Conservation (phyloP, 495 filamentous ascomycete species). For the Hypoxylon cercidicola region DNA sequence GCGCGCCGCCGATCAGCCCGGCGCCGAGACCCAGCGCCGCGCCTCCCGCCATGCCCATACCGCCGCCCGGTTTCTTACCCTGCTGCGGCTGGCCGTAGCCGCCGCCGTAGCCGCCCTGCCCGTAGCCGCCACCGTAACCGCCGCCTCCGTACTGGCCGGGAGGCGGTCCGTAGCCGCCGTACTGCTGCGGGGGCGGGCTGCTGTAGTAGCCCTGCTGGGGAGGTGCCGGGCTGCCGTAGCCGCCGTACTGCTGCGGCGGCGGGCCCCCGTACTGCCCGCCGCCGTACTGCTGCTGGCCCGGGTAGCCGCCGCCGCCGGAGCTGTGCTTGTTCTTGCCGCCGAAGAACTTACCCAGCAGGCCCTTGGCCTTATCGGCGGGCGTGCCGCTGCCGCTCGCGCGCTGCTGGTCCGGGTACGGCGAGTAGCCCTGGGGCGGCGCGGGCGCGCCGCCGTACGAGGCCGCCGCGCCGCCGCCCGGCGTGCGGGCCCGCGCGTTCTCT, state of each 20-base stretch:
- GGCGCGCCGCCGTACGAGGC: constrained; percentile 58
- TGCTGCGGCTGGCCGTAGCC: constrained; percentile 36
- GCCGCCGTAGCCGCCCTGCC: constrained; percentile 47
- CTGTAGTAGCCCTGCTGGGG: constrained; percentile 58
- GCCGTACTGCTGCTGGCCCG: constrained; percentile 12
- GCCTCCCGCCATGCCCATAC: constrained; percentile 73
- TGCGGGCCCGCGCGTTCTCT: constrained; percentile 71
- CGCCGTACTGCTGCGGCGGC: constrained; percentile 38
- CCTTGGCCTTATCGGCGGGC: constrained; percentile 53
- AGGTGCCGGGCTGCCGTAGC: constrained; percentile 33
- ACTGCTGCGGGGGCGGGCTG: constrained; percentile 45
- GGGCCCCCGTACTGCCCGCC: constrained; percentile 1
- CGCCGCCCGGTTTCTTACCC: constrained; percentile 59
- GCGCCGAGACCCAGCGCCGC: constrained; percentile 82
- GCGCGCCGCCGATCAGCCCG: constrained; percentile 75
- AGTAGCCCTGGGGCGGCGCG: constrained; percentile 27
- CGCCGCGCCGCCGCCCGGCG: constrained; percentile 54
- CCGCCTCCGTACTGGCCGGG: constrained; percentile 52
- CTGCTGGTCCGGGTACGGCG: constrained; percentile 48
- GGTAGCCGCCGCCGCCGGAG: constrained; percentile 32
- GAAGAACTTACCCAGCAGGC: constrained; percentile 66
- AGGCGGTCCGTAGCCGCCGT: constrained; percentile 49
- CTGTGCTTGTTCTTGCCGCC: constrained; percentile 51
- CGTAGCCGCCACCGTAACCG: constrained; percentile 45
- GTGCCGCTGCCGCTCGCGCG: constrained; percentile 42